Percentiles rank a stretch among this genome's conserved stretches.
phyloP scores from a whole-genome alignment of 2,329 filamentous ascomycete genomes.

The Trichoderma koningiopsis region DNA sequence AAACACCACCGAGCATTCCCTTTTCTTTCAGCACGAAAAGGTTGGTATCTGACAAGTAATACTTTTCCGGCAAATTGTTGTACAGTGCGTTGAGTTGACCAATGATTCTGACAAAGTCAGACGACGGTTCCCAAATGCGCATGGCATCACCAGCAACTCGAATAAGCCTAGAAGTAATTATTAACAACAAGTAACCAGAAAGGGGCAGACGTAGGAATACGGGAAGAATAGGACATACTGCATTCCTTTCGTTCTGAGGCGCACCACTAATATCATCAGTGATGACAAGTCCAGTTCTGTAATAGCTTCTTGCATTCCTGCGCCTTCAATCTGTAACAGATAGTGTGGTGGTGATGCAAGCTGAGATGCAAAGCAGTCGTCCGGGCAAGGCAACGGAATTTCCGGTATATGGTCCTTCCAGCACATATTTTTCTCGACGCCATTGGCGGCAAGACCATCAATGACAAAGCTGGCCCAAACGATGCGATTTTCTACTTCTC shows the following conservation, averaged over 20 bases:
- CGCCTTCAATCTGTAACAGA: constrained; percentile 26
- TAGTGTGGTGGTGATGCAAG: constrained; percentile 17
- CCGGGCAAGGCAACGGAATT: constrained; percentile 31
- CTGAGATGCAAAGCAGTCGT: constrained; percentile 28
- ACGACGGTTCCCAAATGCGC: constrained; percentile 29
- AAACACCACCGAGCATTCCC: constrained; percentile 31
- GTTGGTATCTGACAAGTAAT: constrained; percentile 31
- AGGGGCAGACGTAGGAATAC: background rate
- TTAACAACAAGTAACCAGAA: background rate
- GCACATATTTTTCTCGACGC: constrained; percentile 31
- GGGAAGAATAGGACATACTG: constrained; percentile 24
- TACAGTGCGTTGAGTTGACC: constrained; percentile 29
- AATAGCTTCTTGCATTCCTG: constrained; percentile 19
- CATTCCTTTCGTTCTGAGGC: constrained; percentile 30
- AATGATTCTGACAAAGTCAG: constrained; percentile 30
- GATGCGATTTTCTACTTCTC: constrained; percentile 31
- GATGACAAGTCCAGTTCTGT: constrained; percentile 29
- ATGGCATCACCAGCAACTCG: constrained; percentile 25
- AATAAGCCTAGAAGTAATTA: constrained; percentile 28
- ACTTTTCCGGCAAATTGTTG: constrained; percentile 30
- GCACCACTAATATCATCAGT: constrained; percentile 28
- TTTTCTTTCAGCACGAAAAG: constrained; percentile 30
- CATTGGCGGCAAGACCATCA: constrained; percentile 30
- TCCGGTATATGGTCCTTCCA: constrained; percentile 30
- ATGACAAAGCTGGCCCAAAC: constrained; percentile 34